Evolutionary conservation across 176 grass and related monocot species (phyloP).

Genomic region (Zea luxurians): DNA sequence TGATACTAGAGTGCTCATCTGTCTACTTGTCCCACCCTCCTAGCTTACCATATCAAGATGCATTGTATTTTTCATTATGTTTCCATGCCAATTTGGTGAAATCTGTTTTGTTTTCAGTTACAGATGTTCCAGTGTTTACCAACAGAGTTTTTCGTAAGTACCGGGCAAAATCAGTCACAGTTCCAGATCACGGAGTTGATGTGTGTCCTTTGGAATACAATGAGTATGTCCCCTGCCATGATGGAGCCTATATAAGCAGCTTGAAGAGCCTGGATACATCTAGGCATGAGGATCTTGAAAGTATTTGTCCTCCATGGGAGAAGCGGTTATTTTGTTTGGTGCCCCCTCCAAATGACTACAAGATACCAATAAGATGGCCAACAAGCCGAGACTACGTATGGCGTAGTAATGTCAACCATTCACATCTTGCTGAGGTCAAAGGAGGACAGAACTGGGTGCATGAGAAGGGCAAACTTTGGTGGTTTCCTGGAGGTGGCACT

Average conservation of each 20-base stretch:
- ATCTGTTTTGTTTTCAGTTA: slow-evolving; percentile 36
- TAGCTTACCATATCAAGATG: not conserved
- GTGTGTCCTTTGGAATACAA: slow-evolving; percentile 80
- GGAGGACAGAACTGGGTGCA: slow-evolving; percentile 98
- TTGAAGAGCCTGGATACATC: slow-evolving; percentile 56
- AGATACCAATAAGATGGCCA: slow-evolving; percentile 88
- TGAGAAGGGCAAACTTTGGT: slow-evolving; percentile 84
- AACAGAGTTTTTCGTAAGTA: slow-evolving; percentile 64
- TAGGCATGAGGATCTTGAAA: slow-evolving; percentile 77
- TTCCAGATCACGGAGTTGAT: slow-evolving; percentile 66
- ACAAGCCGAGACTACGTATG: slow-evolving; percentile 83
- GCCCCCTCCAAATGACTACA: slow-evolving; percentile 82
- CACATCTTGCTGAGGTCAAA: slow-evolving; percentile 85
- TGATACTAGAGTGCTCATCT: slow-evolving; percentile 14
- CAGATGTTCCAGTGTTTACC: slow-evolving; percentile 50
- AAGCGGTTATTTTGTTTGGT: slow-evolving; percentile 78
- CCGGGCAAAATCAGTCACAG: slow-evolving; percentile 36
- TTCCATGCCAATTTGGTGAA: slow-evolving; percentile 2
- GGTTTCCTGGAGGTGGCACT: slow-evolving; percentile 96
- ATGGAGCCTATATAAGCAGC: slow-evolving; percentile 47
- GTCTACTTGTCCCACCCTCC: not conserved
- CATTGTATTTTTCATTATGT: not conserved
- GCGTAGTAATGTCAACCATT: slow-evolving; percentile 97
- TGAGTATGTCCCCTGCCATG: slow-evolving; percentile 81
- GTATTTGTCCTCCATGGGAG: slow-evolving; percentile 62